These are phyloP conservation scores for Globisporangium nunn DNA, from an alignment of 352 stramenopile genomes.

Conservation along the genomic window DNA sequence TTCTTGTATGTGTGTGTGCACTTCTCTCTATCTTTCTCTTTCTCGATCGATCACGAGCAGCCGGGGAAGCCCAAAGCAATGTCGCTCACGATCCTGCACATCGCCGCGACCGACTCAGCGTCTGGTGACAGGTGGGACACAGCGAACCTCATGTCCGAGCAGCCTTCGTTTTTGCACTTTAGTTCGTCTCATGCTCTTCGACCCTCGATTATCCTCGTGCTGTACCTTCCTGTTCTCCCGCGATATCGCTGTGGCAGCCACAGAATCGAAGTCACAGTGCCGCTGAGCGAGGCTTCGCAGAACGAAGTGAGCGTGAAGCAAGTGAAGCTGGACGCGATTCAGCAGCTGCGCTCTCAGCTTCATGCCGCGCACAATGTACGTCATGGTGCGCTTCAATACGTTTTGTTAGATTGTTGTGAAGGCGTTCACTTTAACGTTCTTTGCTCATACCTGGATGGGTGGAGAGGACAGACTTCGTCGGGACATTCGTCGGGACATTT, in stretches of 20 bases:
- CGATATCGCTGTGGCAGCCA: too few relatives aligned
- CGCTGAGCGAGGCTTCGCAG: conserved; percentile 28
- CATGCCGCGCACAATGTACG: conserved; percentile 11
- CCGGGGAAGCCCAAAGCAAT: conserved; percentile 7
- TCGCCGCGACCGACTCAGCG: conserved; percentile 21
- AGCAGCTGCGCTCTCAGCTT: conserved; percentile 36
- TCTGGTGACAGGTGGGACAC: conserved; percentile 21
- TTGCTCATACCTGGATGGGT: not conserved
- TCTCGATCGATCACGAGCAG: conserved; percentile 1
- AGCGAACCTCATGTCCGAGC: not conserved
- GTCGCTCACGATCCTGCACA: conserved; percentile 25
- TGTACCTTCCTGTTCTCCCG: not conserved
- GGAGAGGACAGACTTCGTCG: conserved; percentile 4
- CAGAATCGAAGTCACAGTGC: conserved; percentile 30
- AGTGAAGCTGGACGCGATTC: conserved; percentile 54
- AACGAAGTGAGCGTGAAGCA: conserved; percentile 31
- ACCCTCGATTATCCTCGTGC: not conserved
- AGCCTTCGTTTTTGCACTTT: not conserved
- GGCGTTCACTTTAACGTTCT: not conserved
- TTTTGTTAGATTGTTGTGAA: too few relatives aligned
- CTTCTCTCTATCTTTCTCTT: not conserved
- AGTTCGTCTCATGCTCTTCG: not conserved
- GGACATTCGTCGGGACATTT: conserved; percentile 14
- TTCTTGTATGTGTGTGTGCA: not conserved
- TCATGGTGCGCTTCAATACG: not conserved